These are phyloP conservation scores for Coniochaeta sp. DNA, from an alignment of 2,329 filamentous ascomycete species.

Conservation along the genomic window DNA sequence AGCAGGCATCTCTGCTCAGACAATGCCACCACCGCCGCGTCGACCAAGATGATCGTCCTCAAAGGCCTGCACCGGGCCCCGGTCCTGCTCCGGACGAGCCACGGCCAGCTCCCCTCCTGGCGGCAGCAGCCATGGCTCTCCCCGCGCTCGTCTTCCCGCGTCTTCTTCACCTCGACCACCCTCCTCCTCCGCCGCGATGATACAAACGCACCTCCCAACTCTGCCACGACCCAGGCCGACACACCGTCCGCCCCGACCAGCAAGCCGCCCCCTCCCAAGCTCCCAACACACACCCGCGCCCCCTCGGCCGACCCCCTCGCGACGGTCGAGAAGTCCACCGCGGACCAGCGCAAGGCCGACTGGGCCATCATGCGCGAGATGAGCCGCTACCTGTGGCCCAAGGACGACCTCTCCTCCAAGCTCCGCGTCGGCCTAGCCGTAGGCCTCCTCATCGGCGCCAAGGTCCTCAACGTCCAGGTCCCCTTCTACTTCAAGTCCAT, in stretches of 20 bases:
- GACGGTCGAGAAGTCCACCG: conserved; percentile 58
- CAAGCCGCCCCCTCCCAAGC: background rate
- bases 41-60: background rate
- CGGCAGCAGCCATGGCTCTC: background rate
- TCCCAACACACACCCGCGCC: background rate
- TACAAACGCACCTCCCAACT: background rate
- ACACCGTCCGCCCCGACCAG: background rate
- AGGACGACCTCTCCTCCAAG: conserved; percentile 75
- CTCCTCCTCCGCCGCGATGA: background rate
- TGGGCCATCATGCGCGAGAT: conserved; percentile 99
- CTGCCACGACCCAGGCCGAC: background rate
- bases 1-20: background rate
- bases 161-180: conserved; percentile 2
- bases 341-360: conserved; percentile 92
- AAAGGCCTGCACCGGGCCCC: conserved; percentile 1
- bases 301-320: conserved; percentile 46
- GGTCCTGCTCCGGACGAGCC: background rate
- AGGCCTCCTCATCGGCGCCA: conserved; percentile 76
- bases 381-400: conserved; percentile 93
- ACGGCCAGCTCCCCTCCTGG: background rate
- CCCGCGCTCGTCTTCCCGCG: background rate
- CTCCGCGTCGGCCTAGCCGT: conserved; percentile 81
- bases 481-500: conserved; percentile 99
- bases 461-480: conserved; percentile 94
- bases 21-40: background rate